phyloP scores from a whole-genome alignment of 1,139 yeast genomes.

The Geotrichum carabidarum region DNA sequence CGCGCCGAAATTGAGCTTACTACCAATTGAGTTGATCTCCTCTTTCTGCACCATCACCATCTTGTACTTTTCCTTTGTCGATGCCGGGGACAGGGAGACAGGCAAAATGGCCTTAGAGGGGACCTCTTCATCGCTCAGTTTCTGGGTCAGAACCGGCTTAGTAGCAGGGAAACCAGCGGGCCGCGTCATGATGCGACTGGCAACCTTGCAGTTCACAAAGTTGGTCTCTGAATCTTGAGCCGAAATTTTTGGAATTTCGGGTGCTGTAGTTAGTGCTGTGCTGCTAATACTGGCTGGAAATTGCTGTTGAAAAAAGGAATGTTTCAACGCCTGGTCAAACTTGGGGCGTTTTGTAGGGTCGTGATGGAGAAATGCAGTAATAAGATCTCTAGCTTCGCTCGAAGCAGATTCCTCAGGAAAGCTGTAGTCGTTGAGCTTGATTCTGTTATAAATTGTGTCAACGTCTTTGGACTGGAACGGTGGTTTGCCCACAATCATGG shows the following conservation, averaged over 20 bases:
- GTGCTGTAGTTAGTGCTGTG: constrained; percentile 57
- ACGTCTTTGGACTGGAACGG: constrained; percentile 97
- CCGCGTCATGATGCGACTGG: constrained; percentile 48
- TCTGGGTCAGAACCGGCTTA: constrained; percentile 3
- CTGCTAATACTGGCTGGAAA: constrained; percentile 62
- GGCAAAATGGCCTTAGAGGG: constrained; percentile 50
- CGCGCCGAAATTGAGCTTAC: constrained; percentile 5
- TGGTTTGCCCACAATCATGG: constrained; percentile 86
- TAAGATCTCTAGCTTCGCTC: constrained; percentile 64
- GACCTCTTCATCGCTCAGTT: not conserved
- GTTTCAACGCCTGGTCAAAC: constrained; percentile 69
- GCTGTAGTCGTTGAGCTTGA: constrained; percentile 71
- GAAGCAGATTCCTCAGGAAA: constrained; percentile 79
- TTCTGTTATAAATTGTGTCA: constrained; percentile 83
- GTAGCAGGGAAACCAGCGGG: constrained; percentile 39
- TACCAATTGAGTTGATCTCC: constrained; percentile 12
- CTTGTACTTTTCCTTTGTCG: constrained; percentile 80
- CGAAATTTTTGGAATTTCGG: constrained; percentile 52
- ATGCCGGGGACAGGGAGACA: constrained; percentile 85
- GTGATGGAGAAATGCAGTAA: constrained; percentile 64
- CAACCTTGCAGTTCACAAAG: constrained; percentile 43
- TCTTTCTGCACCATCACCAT: constrained; percentile 42
- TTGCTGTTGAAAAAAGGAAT: constrained; percentile 67
- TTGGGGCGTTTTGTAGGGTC: constrained; percentile 81
- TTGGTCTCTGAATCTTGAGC: constrained; percentile 63